Base-by-base conservation (phyloP, 73 alveolate genomes). In the Uronychia setigera region DNA sequence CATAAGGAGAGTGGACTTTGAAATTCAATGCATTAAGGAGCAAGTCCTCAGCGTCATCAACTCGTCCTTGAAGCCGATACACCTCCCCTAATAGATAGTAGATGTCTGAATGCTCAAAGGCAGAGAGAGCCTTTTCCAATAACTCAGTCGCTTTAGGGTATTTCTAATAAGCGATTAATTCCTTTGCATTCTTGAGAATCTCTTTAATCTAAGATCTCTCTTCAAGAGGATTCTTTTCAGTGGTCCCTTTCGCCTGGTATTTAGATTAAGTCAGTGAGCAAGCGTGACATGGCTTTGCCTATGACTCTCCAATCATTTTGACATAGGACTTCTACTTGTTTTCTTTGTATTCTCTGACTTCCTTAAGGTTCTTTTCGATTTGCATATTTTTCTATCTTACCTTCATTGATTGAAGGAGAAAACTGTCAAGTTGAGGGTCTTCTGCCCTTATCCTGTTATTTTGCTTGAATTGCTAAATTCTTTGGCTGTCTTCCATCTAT, bases 11-110 rank as follows among this genome's bases (percentile, higher is more conserved):
- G 88, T 83, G 93, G 30, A 87, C 84, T 86, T 87, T 85, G 79
- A 85, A 92, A 34, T 82, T 87, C 81, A 92, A 74, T 28, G 94
- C 89, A 28, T 84, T 59, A 46, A 92, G 86, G 34, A 92, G 59
- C 74, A 84, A 80, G 74, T 92, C 87, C 35, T 87, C 93, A 0
- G 96, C 92, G 26, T 67, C 67, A 76, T 92, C 83, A 78, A 35
- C 76, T 60, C 78, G 79, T 88, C 86, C 83, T 79, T 79, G 82
- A 31, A 81, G 78, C 84, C 96, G 33, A 83, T 86, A 85, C 9
- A 92, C 93, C 80, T 92, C 96, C 80, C 96, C 96, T 60, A 57
- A 78, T 78, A 92, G 78, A 80, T 85, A 92, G 78, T 80, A 92
- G 58, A 88, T 78, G 81, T 92, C 96, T 60, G 94, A 82, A 74